Base-by-base conservation (phyloP, 208 protist genomes). In the Phytomonas francai region DNA sequence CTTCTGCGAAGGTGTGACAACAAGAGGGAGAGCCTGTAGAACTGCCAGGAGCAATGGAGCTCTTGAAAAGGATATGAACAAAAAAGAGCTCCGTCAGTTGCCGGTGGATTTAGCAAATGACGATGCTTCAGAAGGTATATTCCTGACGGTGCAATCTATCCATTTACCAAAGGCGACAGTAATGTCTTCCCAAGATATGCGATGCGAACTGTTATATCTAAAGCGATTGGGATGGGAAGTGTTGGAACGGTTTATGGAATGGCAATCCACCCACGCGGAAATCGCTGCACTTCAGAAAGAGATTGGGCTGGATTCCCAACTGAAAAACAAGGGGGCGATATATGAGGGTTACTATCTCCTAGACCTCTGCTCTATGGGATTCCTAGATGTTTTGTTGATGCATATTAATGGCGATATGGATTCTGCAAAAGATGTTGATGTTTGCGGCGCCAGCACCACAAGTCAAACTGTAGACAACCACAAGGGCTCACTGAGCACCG, bases 211-310 rank as follows among this genome's bases (percentile, higher is more conserved):
- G 70, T 60, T 84, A 63, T 74, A 91, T 63, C 88, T 94, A 69
- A 94, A 94, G 63, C 74, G 85, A 9, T 78, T 89, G 63, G 80
- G 79, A 19, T 94, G 85, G 88, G 76, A 89, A 68, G 62, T 89
- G n/a, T 76, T 94, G 22, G 79, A 80, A 65, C 34, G 65, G 57
- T 87, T 90, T 72, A 80, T 76, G 51, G 68, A 66, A 25, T 94
- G 88, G 88, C 85, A 94, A 65, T 73, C 73, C 11, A 66, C 73
- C 19, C 82, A 78, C 62, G 63, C 87, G 30, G 68, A 65, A 25
- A 9, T 65, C 39, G 51, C 51, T 54, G 28, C 56, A 5, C 25
- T 63, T 12, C 34, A 62, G 22, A 22, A 19, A 32, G 33, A 62
- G 36, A 60, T 33, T 69, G 63, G 63, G 28, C 49, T 68, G 6